Evolutionary conservation across 495 filamentous ascomycete genomes (phyloP), one percentile per base, ranked within the genome.

Genomic region (Xylaria venustula): DNA sequence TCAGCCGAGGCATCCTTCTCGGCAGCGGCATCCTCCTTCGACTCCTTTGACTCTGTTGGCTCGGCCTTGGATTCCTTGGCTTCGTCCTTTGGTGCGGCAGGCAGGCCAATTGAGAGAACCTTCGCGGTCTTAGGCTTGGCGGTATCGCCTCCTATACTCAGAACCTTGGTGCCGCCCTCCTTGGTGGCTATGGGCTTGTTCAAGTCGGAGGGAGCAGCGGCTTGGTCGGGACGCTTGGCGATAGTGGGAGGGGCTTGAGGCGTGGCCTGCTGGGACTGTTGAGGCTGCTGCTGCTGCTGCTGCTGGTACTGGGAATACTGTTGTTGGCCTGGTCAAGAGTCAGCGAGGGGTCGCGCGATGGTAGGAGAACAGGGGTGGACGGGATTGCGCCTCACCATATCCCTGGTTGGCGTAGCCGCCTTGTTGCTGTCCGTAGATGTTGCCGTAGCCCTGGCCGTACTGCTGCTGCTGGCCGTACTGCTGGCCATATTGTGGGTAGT

Each of bases 101-200:
- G 72, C 14, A 78, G 75, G 36, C 87, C 82, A 45, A 90, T 87
- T 20, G 84, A 87, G 40, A 91, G 75, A 20, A 89, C 87, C 74
- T 93, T 93, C 7, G 58, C 58, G 20, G 42, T 19, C 72, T 87
- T 87, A 2, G 86, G 83, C 28, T 83, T 73, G 26, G 68, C 50
- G 30, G 85, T 75, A 46, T 76, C 74, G 20, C 76, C 76, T 20
- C 75, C 77, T 63, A 85, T 84, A 71, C 78, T 83, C 52, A 84
- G 57, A 7, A 84, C 81, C 64, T 82, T 83, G 7, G 79, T 69
- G 48, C 79, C 77, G 34, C 69, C 77, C 49, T 77, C 77, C 57
- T 79, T 77, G 26, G 75, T 70, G 44, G 75, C 72, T 28, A 80
- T 68, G 4, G 78, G 79, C 69, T 81, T 81, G 8, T 73, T 75